Conservation (phyloP, 768 basidiomycete species). For the Sporobolomyces pararoseus region DNA sequence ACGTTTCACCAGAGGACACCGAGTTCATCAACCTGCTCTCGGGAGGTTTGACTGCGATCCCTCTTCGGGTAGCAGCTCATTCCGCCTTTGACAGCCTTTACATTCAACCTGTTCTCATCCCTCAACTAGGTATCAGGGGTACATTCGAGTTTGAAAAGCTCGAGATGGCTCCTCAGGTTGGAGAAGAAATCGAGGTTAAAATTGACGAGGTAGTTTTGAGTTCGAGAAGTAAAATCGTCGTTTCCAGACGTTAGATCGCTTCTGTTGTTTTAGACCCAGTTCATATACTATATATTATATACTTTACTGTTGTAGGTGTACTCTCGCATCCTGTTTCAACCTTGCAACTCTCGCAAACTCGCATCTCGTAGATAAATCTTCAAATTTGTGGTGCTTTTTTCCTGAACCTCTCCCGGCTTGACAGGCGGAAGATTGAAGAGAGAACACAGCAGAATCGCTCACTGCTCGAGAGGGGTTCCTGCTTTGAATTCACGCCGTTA, state of each 20-base stretch:
- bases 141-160: slow-evolving; percentile 18
- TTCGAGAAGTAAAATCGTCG: slow-evolving; percentile 13
- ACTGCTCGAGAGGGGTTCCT: no score
- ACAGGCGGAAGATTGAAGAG: no score
- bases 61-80: slow-evolving; percentile 14
- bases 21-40: slow-evolving; percentile 28
- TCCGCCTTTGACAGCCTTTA: slow-evolving; percentile 16
- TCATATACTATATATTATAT: no score
- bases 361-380: no score
- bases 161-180: neutral
- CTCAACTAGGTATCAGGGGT: slow-evolving; percentile 24
- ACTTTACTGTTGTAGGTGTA: no score
- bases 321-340: no score
- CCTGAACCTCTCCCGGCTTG: no score
- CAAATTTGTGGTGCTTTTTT: no score
- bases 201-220: slow-evolving; percentile 21
- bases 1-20: neutral
- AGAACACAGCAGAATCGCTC: no score
- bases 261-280: no score
- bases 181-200: slow-evolving; percentile 16
- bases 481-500: no score
- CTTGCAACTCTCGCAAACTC: no score
- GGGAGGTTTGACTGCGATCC: slow-evolving; percentile 16
- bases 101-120: slow-evolving; percentile 29
- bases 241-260: neutral